Base-by-base conservation (phyloP, 140 eudicot species). In the Stevia rebaudiana region DNA sequence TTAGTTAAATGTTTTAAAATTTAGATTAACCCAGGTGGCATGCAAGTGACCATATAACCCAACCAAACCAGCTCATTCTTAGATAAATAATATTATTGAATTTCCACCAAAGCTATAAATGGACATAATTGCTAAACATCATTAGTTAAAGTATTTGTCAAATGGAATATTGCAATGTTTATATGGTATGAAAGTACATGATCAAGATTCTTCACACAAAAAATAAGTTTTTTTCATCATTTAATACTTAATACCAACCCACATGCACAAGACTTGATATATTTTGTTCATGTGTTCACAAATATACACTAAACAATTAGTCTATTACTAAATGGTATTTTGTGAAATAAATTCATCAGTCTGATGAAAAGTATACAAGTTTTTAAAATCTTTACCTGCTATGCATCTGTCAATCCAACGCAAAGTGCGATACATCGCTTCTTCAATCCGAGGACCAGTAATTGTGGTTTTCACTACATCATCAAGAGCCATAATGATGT, bases 351-450 rank as follows among this genome's bases (percentile, higher is more conserved):
- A 25, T 39, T 28, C 25, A 25, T 54, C 43, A 49, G 18, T 28
- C 55, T 49, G 52, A 56, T 72, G 31, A 36, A 63, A 60, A 48
- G 23, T 21, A n/a, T 12, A 46, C 5, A 6, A 28, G 44, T 11
- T 74, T 35, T 58, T 9, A 10, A 22, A 63, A 68, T 21, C 3
- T 65, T 31, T 70, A 87, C 95, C 98, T 87, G 84, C 82, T 56
- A 91, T 91, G 75, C 98, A 91, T 77, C 98, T 87, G 82, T 91
- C 98, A 65, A 91, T 87, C 96, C 96, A 87, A 46, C 96, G 95
- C 40, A 91, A 74, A 61, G 96, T 87, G 19, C 97, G 95, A 73
- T 90, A 70, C 97, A 87, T 90, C 22, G 97, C 97, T 80, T 90
- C 97, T 76, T 90, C 84, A 68, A 90, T 85, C 19, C 97, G 76